Conservation (phyloP, 1,284 basidiomycete species). For the Malassezia equina region DNA sequence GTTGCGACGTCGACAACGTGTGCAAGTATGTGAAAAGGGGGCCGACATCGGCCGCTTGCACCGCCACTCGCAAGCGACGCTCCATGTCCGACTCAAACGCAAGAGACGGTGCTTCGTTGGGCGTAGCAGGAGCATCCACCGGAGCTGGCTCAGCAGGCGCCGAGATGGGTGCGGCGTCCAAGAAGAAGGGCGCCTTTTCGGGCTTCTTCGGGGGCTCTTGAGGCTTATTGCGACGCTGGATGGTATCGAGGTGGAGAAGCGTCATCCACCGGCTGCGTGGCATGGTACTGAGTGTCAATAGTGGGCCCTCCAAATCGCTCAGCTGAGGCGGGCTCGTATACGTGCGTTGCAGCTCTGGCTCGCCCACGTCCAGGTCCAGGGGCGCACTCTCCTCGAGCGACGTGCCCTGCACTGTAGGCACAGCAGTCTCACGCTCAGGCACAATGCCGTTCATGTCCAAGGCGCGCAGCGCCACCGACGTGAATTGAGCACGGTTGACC, state of each 20-base stretch:
- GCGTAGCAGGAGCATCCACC: neutral
- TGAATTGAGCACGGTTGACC: slow-evolving; percentile 91
- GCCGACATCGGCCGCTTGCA: slow-evolving; percentile 21
- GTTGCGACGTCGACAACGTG: slow-evolving; percentile 73
- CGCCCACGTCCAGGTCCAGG: slow-evolving; percentile 21
- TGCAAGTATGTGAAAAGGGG: slow-evolving; percentile 75
- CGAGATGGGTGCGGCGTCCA: slow-evolving; percentile 46
- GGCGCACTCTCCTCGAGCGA: slow-evolving; percentile 58
- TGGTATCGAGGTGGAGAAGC: slow-evolving; percentile 85
- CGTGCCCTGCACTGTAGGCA: slow-evolving; percentile 73
- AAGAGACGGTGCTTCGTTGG: neutral
- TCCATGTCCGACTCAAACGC: slow-evolving; percentile 30
- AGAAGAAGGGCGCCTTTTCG: slow-evolving; percentile 91
- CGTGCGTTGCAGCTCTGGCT: slow-evolving; percentile 28
- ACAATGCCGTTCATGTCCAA: slow-evolving; percentile 59
- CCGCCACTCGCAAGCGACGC: slow-evolving; percentile 23
- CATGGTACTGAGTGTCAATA: slow-evolving; percentile 76
- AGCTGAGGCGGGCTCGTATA: slow-evolving; percentile 51
- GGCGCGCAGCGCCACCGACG: slow-evolving; percentile 70
- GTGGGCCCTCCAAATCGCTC: slow-evolving; percentile 17
- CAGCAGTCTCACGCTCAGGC: slow-evolving; percentile 51
- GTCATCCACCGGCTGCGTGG: slow-evolving; percentile 94
- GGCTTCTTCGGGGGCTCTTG: slow-evolving; percentile 88
- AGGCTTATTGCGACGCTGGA: slow-evolving; percentile 83
- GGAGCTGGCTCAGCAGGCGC: neutral